Evolutionary conservation across 73 alveolate species (phyloP), one percentile per base, ranked within the genome.

Genomic region (Symbiodinium pilosum): DNA sequence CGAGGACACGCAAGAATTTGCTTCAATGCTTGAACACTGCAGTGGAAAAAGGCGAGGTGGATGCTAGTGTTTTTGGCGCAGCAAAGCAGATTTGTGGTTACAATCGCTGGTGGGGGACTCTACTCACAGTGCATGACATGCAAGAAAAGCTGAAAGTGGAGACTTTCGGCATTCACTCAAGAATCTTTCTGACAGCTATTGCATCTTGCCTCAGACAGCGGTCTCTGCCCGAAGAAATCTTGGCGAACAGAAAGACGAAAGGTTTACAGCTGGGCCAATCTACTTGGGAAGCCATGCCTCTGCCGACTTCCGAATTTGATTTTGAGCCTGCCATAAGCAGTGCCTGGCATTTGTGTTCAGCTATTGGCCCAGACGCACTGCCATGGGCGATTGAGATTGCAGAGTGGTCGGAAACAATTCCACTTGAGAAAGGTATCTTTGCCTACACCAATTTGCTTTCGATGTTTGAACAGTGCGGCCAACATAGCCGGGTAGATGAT

Each of bases 231-330:
- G 24, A 42, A 26, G 43, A 20, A 8, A 40, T 26, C 2, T 16
- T 83, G 64, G 47, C 28, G 16, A 42, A 0, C 8, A 38, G 91
- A 40, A 83, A 20, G 39, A 42, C 18, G n/a, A 18, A 12, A 39
- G 91, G 91, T 26, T 38, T 83, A 34, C 64, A 3, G 3, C 38
- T 83, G 91, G 91, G 91, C 20, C 24, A 83, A 68, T n/a, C 42
- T 16, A 24, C 41, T 40, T 83, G 91, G 91, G 14, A 20, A 2
- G 59, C 39, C 68, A 83, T 83, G 64, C 64, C 91, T 21, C 38
- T 39, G 20, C 91, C 91, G 1, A 38, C 91, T 3, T 21, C 18
- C 32, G 91, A 38, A 18, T 38, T n/a, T 28, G 91, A 83, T 28
- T 42, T 38, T 30, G 21, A 39, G 39, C 42, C 59, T 20, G 91